phyloP scores from a whole-genome alignment of 2,329 filamentous ascomycete species.

The Didymella segeticola region DNA sequence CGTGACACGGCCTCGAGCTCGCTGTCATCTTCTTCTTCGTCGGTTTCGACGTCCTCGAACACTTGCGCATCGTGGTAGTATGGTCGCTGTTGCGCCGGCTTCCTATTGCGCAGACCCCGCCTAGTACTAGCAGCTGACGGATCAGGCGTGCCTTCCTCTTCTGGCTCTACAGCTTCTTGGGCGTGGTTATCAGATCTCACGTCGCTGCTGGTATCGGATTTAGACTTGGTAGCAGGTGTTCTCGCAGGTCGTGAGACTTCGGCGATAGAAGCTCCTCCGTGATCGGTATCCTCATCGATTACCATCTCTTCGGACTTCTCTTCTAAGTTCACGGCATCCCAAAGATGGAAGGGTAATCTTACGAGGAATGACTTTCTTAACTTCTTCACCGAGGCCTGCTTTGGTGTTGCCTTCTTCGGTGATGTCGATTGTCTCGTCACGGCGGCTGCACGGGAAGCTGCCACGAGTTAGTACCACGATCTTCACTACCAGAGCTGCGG shows the following conservation, averaged over 20 bases:
- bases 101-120: conserved; percentile 42
- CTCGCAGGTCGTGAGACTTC: conserved; percentile 17
- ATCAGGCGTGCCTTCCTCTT: conserved; percentile 31
- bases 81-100: conserved; percentile 44
- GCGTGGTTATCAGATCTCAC: neutral
- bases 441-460: conserved; percentile 22
- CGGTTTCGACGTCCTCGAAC: conserved; percentile 32
- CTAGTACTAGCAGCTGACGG: conserved; percentile 31
- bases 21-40: conserved; percentile 6
- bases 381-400: conserved; percentile 28
- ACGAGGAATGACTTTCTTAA: conserved; percentile 34
- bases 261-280: conserved; percentile 16
- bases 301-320: conserved; percentile 31
- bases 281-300: conserved; percentile 17
- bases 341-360: conserved; percentile 14
- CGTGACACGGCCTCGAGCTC: conserved; percentile 7
- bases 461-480: neutral
- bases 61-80: conserved; percentile 44
- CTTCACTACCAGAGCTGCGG: neutral
- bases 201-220: neutral
- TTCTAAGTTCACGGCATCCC: conserved; percentile 5
- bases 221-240: conserved; percentile 14
- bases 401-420: conserved; percentile 33
- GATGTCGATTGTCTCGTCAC: conserved; percentile 17
- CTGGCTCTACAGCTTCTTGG: conserved; percentile 11